Base-by-base conservation (phyloP, 2,329 filamentous ascomycete species). In the Hansfordia pulvinata region DNA sequence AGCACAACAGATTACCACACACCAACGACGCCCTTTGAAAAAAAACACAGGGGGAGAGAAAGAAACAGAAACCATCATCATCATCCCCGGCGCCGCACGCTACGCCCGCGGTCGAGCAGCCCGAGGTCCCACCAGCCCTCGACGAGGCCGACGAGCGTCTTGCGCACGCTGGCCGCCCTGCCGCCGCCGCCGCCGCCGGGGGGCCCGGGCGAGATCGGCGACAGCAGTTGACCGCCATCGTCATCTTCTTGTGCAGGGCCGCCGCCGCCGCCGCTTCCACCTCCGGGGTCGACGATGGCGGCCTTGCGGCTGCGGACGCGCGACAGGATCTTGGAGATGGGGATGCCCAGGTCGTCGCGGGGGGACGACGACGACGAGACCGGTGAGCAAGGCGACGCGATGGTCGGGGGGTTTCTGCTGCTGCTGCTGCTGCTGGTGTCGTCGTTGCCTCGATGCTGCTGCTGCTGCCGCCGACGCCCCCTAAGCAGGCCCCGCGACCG, bases 81-180 rank as follows among this genome's bases (percentile, higher is more conserved):
- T n/a, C n/a, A n/a, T n/a, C n/a, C n/a, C n/a, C n/a, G n/a, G n/a
- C n/a, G n/a, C n/a, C n/a, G n/a, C n/a, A n/a, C n/a, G n/a, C n/a
- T n/a, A n/a, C n/a, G n/a, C 15, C 63, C 36, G 11, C 46, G 37
- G 18, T 51, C 60, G 28, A 67, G 35, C 29, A 68, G 40, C 4
- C 54, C 59, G 29, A 68, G 43, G 43, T 68, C 63, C 63, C 64
- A 69, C 63, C 63, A 69, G 5, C 63, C 64, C 21, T 66, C 62
- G 16, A 68, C 49, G 12, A 55, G 46, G 20, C 58, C 50, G 33
- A 64, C 46, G 13, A 69, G 43, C 1, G 62, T 67, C 48, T 49
- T 62, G 6, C 61, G 51, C 37, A 50, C 54, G 17, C 52, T 50
- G 28, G 47, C 52, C 12, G 28, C 31, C 19, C 35, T 38, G 3